A percentile compares a stretch with the other conserved stretches of the same genome.
These are phyloP conservation scores for Xanthoconium separans DNA, from an alignment of 1,284 basidiomycete genomes.

Conservation along the genomic window DNA sequence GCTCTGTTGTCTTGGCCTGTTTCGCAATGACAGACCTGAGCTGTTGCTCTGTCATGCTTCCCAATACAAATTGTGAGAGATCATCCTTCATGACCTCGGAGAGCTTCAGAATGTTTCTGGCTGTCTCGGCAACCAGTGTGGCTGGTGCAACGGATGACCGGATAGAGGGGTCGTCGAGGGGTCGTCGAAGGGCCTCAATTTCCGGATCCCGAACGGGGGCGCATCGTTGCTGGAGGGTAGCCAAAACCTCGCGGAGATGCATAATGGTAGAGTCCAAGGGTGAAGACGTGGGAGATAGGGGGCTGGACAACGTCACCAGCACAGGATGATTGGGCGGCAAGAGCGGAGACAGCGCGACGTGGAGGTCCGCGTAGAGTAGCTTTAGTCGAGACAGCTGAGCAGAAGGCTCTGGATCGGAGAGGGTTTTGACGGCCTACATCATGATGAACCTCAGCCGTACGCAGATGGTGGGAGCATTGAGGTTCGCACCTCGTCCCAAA, in stretches of 20 bases:
- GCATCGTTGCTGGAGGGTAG: slow-evolving; percentile 54
- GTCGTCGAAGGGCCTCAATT: slow-evolving; percentile 44
- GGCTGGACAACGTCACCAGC: slow-evolving; percentile 49
- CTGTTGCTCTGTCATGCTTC: slow-evolving; percentile 61
- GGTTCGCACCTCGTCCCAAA: slow-evolving; percentile 65
- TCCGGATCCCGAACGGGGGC: slow-evolving; percentile 61
- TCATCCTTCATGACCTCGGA: slow-evolving; percentile 63
- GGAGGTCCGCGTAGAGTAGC: slow-evolving; percentile 53
- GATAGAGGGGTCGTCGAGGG: slow-evolving; percentile 38
- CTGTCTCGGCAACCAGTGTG: slow-evolving; percentile 42
- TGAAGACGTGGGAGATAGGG: slow-evolving; percentile 62
- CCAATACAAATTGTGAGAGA: slow-evolving; percentile 57
- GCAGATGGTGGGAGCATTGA: slow-evolving; percentile 3
- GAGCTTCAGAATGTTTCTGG: slow-evolving; percentile 48
- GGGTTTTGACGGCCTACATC: slow-evolving; percentile 39
- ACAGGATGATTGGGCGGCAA: slow-evolving; percentile 51
- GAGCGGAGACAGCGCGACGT: slow-evolving; percentile 48
- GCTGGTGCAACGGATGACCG: slow-evolving; percentile 33
- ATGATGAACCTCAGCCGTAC: slow-evolving; percentile 19
- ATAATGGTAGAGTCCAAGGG: slow-evolving; percentile 56
- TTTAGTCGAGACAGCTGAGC: slow-evolving; percentile 51
- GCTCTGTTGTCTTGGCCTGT: slow-evolving; percentile 54
- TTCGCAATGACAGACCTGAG: slow-evolving; percentile 45
- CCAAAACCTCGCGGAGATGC: slow-evolving; percentile 50
- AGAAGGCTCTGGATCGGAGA: slow-evolving; percentile 45